Conservation (phyloP, 768 basidiomycete genomes). For the Hygrocybe coccinea region DNA sequence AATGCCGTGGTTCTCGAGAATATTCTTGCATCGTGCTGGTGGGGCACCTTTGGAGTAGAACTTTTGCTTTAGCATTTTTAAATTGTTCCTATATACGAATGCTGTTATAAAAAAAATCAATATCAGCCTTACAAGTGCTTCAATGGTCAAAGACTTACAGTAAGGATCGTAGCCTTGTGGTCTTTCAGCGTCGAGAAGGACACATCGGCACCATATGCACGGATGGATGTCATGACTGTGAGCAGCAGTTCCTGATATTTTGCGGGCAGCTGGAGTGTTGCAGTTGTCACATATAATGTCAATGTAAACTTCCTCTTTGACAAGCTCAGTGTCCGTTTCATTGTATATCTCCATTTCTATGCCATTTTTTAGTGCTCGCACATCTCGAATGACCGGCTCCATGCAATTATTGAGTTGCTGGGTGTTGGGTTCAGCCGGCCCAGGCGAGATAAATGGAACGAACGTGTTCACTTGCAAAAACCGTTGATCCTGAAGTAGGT, state of each 20-base stretch:
- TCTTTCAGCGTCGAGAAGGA: conserved; percentile 18
- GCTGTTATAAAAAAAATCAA: conserved; percentile 30
- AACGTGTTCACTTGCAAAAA: conserved; percentile 14
- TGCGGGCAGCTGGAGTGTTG: conserved; percentile 25
- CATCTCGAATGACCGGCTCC: conserved; percentile 16
- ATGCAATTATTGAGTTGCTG: conserved; percentile 25
- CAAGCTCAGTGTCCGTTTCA: background rate
- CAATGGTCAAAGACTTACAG: conserved; percentile 21
- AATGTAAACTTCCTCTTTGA: conserved; percentile 16
- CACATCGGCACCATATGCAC: conserved; percentile 21
- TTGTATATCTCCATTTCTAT: conserved; percentile 24
- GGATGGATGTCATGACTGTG: conserved; percentile 25
- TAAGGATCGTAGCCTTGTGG: conserved; percentile 9
- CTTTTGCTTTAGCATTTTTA: conserved; percentile 6
- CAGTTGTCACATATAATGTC: conserved; percentile 24
- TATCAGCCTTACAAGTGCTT: conserved; percentile 16
- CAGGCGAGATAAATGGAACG: conserved; percentile 19
- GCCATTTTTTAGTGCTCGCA: conserved; percentile 20
- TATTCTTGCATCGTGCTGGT: conserved; percentile 4
- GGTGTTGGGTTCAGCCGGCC: conserved; percentile 22
- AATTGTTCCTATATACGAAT: conserved; percentile 7
- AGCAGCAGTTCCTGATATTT: conserved; percentile 22
- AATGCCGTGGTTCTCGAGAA: conserved; percentile 19
- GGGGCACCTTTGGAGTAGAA: conserved; percentile 9
- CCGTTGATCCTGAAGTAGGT: background rate